phyloP scores from a whole-genome alignment of 352 stramenopile genomes.

The Globisporangium nagaii region DNA sequence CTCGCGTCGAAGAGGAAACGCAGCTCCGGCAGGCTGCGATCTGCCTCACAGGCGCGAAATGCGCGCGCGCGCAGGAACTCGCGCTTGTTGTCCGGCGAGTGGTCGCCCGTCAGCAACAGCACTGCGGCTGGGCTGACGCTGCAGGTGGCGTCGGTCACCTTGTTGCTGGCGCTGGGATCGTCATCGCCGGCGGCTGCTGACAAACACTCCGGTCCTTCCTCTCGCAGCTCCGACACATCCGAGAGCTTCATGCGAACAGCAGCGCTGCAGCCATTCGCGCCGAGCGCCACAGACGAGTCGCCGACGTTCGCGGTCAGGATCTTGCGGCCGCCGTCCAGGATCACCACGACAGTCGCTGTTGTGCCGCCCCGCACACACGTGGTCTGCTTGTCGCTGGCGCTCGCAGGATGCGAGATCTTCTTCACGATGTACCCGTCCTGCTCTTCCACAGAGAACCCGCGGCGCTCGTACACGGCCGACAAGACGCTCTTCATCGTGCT shows the following conservation, averaged over 20 bases:
- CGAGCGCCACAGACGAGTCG: conserved; percentile 59
- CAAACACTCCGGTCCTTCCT: background rate
- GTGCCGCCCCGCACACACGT: conserved; percentile 87
- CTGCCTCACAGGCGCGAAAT: conserved; percentile 20
- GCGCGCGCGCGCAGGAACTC: conserved; percentile 69
- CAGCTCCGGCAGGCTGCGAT: conserved; percentile 45
- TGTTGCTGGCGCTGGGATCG: background rate
- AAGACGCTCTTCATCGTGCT: conserved; percentile 59
- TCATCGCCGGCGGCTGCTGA: too few species aligned
- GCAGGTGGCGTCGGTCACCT: background rate
- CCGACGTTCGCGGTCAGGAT: conserved; percentile 82
- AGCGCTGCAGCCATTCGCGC: conserved; percentile 10
- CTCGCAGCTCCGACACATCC: background rate
- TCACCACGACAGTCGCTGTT: conserved; percentile 75
- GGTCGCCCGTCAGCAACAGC: conserved; percentile 76
- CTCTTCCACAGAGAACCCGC: conserved; percentile 54
- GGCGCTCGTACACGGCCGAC: conserved; percentile 45
- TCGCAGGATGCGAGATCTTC: conserved; percentile 6
- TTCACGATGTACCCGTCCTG: conserved; percentile 61
- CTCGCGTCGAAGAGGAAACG: conserved; percentile 82
- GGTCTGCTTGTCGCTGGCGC: conserved; percentile 14
- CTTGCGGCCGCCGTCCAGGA: conserved; percentile 60
- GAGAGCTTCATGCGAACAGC: background rate
- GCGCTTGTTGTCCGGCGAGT: conserved; percentile 65
- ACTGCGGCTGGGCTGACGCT: conserved; percentile 18